Evolutionary conservation across 768 basidiomycete genomes (phyloP).

Genomic region (Terana coerulea): DNA sequence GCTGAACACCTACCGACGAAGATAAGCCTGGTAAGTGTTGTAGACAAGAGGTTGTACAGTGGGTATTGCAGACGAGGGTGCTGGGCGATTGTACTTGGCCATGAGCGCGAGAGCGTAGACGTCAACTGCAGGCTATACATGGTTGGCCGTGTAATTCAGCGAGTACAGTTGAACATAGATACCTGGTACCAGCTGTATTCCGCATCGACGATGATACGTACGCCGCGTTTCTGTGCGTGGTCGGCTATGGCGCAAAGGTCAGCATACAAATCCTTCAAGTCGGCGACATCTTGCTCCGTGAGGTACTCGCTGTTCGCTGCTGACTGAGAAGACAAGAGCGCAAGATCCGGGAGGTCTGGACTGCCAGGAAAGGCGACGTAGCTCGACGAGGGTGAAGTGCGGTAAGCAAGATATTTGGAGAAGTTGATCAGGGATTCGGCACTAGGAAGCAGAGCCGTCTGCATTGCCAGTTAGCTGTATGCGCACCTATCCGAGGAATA

Average conservation of each 20-base stretch:
- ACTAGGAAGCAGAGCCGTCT: conserved; percentile 71
- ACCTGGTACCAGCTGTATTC: conserved; percentile 63
- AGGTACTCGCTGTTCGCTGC: conserved; percentile 29
- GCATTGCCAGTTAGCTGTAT: background rate
- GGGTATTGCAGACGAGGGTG: conserved; percentile 9
- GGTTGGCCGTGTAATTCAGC: background rate
- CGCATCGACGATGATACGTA: conserved; percentile 79
- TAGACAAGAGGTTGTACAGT: conserved; percentile 70
- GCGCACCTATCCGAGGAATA: background rate
- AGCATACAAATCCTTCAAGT: conserved; percentile 56
- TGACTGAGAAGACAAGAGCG: conserved; percentile 35
- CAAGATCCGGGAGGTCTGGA: conserved; percentile 55
- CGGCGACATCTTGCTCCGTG: conserved; percentile 51
- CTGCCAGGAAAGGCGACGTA: conserved; percentile 66
- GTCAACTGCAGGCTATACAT: conserved; percentile 71
- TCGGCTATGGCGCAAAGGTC: conserved; percentile 64
- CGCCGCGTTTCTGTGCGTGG: conserved; percentile 54
- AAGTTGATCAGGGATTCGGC: conserved; percentile 56
- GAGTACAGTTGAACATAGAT: too few relatives aligned
- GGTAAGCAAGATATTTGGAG: conserved; percentile 52
- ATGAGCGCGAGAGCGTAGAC: conserved; percentile 72
- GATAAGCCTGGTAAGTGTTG: conserved; percentile 87
- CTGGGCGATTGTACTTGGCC: conserved; percentile 64
- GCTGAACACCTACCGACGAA: conserved; percentile 50
- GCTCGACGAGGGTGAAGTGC: conserved; percentile 31